phyloP scores from a whole-genome alignment of 139 green algal species.

The Chlamydomonas eustigma region DNA sequence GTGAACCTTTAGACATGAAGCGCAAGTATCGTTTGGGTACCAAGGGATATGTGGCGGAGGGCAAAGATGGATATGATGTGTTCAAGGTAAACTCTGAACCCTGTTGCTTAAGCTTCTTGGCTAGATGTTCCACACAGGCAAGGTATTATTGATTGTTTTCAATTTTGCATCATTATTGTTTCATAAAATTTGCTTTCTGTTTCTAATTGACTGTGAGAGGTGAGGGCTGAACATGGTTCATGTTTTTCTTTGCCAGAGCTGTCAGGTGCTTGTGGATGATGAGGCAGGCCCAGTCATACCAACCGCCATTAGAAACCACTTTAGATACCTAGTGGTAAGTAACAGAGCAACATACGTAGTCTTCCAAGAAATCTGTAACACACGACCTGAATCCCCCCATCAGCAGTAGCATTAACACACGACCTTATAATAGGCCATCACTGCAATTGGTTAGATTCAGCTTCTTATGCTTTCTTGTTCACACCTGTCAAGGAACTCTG shows the following conservation, averaged over 20 bases:
- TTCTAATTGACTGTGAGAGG: too few relatives aligned
- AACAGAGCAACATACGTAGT: not conserved
- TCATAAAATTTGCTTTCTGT: too few relatives aligned
- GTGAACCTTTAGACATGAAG: slow-evolving; percentile 37
- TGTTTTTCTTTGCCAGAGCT: not conserved
- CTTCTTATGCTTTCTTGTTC: not conserved
- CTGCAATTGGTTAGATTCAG: not conserved
- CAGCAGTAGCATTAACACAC: not conserved
- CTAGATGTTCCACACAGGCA: not conserved
- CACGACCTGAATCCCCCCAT: too few relatives aligned
- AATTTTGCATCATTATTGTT: too few relatives aligned
- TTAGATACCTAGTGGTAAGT: slow-evolving; percentile 14
- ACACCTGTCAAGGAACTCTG: too few relatives aligned
- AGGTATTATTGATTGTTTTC: too few relatives aligned
- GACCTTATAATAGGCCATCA: not conserved
- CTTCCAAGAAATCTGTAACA: too few relatives aligned
- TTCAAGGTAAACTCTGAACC: slow-evolving; percentile 31
- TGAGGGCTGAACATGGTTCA: too few relatives aligned
- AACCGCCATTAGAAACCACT: slow-evolving; percentile 19
- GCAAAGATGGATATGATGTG: slow-evolving; percentile 69
- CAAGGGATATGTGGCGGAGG: slow-evolving; percentile 66
- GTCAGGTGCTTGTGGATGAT: slow-evolving; percentile 28
- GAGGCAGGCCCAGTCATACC: slow-evolving; percentile 7
- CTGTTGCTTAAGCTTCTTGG: not conserved
- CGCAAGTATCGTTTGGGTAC: slow-evolving; percentile 51